Base-by-base conservation (phyloP, 2,329 filamentous ascomycete species). In the Aspergillus felis region DNA sequence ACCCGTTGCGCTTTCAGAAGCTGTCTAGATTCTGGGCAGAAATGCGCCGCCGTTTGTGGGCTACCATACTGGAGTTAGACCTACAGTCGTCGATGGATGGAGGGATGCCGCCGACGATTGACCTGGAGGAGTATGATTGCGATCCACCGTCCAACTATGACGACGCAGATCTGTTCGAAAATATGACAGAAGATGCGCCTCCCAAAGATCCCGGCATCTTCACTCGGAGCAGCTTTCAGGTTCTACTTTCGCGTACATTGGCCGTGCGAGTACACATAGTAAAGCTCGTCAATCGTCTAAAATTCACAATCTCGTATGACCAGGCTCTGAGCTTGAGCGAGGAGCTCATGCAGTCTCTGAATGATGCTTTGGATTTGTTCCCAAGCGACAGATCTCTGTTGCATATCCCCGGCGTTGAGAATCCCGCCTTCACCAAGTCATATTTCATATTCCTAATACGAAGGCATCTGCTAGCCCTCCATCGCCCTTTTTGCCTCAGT, bases 391-490 rank as follows among this genome's bases (percentile, higher is more conserved):
- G 51, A 32, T 49, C 55, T 4, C 55, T 50, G 1, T 57, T 55
- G 1, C 52, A 56, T 3, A 42, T 58, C 0, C 38, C 47, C 17
- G 60, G 62, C 10, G 14, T 55, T 10, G 47, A 57, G n/a, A 62
- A 58, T 17, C 57, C 65, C 46, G 61, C 64, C 20, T 73, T 73
- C 24, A 65, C 69, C 4, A 65, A 66, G 44, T 71, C 69, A 2
- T 65, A 85, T 4, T 68, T 83, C 27, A 78, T 84, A 51, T 79
- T 81, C 44, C 71, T 82, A 0, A 72, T 82, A 3, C 80, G 81
- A 4, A 81, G 84, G 14, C 85, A 84, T 63, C 63, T 85, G 2
- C 76, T 86, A 14, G 75, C 78, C 0, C 71, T 87, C 0, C 84
- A 87, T 60, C 78, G 76, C 7, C 73, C 72, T 1, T 74, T 72